phyloP scores from a whole-genome alignment of 2,329 filamentous ascomycete species.

The Trichoderma polysporum region DNA sequence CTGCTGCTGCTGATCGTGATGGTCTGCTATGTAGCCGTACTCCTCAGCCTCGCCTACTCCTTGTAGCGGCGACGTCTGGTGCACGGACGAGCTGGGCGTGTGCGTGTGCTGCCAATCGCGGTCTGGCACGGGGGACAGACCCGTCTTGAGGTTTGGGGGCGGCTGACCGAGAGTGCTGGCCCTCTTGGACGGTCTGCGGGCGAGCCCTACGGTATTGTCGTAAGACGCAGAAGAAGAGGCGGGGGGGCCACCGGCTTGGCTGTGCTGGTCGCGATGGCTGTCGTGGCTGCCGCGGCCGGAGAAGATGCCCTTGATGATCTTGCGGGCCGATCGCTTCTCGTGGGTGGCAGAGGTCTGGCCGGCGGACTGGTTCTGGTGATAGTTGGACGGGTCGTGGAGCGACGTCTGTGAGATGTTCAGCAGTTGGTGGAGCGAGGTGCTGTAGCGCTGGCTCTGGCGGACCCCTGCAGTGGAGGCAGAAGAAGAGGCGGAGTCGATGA shows the following conservation, averaged over 20 bases:
- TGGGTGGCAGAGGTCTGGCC: slow-evolving; percentile 30
- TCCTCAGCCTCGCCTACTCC: slow-evolving; percentile 43
- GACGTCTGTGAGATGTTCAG: slow-evolving; percentile 32
- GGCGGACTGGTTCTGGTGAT: slow-evolving; percentile 30
- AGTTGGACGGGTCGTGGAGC: slow-evolving; percentile 28
- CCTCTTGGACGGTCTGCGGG: slow-evolving; percentile 58
- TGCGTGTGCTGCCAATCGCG: slow-evolving; percentile 25
- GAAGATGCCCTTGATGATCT: slow-evolving; percentile 56
- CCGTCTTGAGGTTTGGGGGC: slow-evolving; percentile 45
- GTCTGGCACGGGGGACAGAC: slow-evolving; percentile 31
- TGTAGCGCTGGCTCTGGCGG: slow-evolving; percentile 53
- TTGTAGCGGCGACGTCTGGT: slow-evolving; percentile 44
- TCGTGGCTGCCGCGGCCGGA: slow-evolving; percentile 29
- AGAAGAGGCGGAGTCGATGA: slow-evolving; percentile 28
- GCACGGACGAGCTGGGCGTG: slow-evolving; percentile 24
- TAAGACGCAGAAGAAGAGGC: slow-evolving; percentile 38
- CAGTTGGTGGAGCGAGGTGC: slow-evolving; percentile 36
- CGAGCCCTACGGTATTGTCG: slow-evolving; percentile 50
- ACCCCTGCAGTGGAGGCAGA: slow-evolving; percentile 33
- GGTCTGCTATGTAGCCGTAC: slow-evolving; percentile 30
- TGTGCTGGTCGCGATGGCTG: slow-evolving; percentile 28
- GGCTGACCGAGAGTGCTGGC: slow-evolving; percentile 44
- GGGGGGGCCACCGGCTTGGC: slow-evolving; percentile 27
- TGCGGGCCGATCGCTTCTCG: slow-evolving; percentile 53
- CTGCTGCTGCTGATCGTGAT: slow-evolving; percentile 34